These are phyloP conservation scores for Tuber calosporum DNA, from an alignment of 495 filamentous ascomycete species.

Conservation along the genomic window DNA sequence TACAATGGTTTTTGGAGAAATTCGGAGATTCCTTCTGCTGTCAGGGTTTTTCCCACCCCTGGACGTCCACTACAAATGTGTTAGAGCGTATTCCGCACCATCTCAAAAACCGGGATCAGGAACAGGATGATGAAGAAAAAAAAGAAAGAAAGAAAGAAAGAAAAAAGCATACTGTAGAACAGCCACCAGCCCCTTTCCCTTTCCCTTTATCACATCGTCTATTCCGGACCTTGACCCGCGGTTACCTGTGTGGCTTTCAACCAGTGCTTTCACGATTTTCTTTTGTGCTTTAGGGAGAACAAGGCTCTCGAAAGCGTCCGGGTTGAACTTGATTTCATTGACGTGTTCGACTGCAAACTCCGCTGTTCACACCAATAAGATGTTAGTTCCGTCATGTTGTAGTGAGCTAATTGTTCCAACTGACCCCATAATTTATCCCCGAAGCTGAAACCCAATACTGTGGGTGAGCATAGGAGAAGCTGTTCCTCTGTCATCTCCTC, in stretches of 20 bases:
- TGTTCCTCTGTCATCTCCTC: slow-evolving; percentile 44
- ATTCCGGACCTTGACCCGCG: slow-evolving; percentile 22
- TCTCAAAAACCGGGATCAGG: not conserved
- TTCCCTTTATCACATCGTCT: slow-evolving; percentile 47
- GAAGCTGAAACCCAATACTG: slow-evolving; percentile 47
- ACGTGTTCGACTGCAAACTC: slow-evolving; percentile 65
- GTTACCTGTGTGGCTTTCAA: slow-evolving; percentile 52
- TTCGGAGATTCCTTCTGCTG: slow-evolving; percentile 80
- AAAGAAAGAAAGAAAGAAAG: not conserved
- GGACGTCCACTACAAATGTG: slow-evolving; percentile 56
- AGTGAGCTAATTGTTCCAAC: slow-evolving; percentile 39
- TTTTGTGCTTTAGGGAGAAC: slow-evolving; percentile 62
- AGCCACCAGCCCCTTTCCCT: slow-evolving; percentile 62
- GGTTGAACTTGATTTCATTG: slow-evolving; percentile 62
- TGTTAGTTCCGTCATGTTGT: slow-evolving; percentile 1
- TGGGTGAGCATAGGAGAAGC: slow-evolving; percentile 44
- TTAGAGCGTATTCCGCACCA: slow-evolving; percentile 16
- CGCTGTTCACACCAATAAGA: slow-evolving; percentile 34
- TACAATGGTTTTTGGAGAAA: slow-evolving; percentile 75
- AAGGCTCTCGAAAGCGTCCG: slow-evolving; percentile 59
- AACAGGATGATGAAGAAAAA: not conserved
- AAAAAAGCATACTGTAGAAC: slow-evolving; percentile 36
- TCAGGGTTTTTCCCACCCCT: slow-evolving; percentile 83
- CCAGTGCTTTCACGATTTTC: slow-evolving; percentile 62
- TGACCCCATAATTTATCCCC: slow-evolving; percentile 47